Evolutionary conservation across 805 yeast species (phyloP).

Genomic region (Tetrapisispora fleetii): DNA sequence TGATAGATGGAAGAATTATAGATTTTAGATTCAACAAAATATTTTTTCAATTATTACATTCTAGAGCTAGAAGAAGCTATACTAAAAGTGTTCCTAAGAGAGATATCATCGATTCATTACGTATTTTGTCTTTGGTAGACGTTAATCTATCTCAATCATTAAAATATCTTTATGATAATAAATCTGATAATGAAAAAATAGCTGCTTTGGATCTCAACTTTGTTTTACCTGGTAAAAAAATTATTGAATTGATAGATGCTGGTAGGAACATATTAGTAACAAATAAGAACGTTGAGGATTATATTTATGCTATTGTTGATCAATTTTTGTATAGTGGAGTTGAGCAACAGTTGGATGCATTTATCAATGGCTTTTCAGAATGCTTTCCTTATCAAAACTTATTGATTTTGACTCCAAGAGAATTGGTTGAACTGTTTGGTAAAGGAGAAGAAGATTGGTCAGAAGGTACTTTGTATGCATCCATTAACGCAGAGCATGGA

Average conservation of each 20-base stretch:
- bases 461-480: slow-evolving; percentile 42
- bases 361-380: slow-evolving; percentile 69
- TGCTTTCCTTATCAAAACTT: slow-evolving; percentile 74
- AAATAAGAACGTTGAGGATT: slow-evolving; percentile 44
- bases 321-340: slow-evolving; percentile 57
- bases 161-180: slow-evolving; percentile 37
- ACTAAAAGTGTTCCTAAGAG: slow-evolving; percentile 4
- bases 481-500: slow-evolving; percentile 84
- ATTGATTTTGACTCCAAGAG: slow-evolving; percentile 62
- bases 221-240: slow-evolving; percentile 65
- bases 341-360: slow-evolving; percentile 50
- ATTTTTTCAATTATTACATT: slow-evolving; percentile 53
- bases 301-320: slow-evolving; percentile 48
- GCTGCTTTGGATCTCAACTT: slow-evolving; percentile 53
- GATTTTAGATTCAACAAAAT: slow-evolving; percentile 69
- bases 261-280: slow-evolving; percentile 48
- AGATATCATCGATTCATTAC: slow-evolving; percentile 19
- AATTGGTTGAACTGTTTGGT: slow-evolving; percentile 64
- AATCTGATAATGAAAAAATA: slow-evolving; percentile 19
- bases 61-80: slow-evolving; percentile 1
- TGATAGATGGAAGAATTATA: slow-evolving; percentile 77
- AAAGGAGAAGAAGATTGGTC: slow-evolving; percentile 84
- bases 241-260: slow-evolving; percentile 40
- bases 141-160: slow-evolving; percentile 49
- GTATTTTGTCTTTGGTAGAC: slow-evolving; percentile 45